Evolutionary conservation across 306 rosid species (phyloP).

Genomic region (Cucurbita maxima): DNA sequence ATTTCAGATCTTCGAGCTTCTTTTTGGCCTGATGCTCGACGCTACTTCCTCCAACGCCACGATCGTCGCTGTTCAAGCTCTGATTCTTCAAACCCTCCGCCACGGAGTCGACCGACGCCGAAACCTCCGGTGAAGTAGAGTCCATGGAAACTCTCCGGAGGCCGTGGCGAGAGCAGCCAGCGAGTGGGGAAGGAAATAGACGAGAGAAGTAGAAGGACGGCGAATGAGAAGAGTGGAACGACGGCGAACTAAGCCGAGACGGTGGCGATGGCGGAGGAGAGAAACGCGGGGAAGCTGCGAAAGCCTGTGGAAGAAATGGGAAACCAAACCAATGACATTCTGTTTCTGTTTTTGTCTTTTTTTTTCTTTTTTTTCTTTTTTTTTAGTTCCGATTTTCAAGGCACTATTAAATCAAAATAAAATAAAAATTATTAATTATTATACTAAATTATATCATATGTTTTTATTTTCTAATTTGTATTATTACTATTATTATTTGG

Average conservation of each 20-base stretch:
- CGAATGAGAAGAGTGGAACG: slow-evolving; percentile 3
- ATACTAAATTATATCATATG: too few species aligned
- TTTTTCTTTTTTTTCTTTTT: background rate
- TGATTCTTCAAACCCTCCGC: slow-evolving; percentile 47
- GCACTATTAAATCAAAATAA: too few species aligned
- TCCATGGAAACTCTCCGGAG: slow-evolving; percentile 34
- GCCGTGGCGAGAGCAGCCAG: slow-evolving; percentile 18
- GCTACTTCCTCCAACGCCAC: background rate
- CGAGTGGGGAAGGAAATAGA: slow-evolving; percentile 1
- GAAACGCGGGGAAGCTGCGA: slow-evolving; percentile 12
- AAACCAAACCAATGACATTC: slow-evolving; percentile 24
- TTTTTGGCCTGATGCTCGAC: background rate
- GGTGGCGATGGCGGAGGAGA: slow-evolving; percentile 15
- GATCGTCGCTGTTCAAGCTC: slow-evolving; percentile 19
- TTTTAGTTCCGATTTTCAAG: background rate
- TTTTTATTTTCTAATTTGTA: too few species aligned
- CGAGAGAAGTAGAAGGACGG: background rate
- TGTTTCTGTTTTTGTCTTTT: background rate
- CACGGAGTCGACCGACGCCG: slow-evolving; percentile 52
- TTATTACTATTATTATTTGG: too few species aligned
- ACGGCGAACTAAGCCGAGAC: slow-evolving; percentile 21
- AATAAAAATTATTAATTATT: too few species aligned
- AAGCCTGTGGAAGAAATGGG: slow-evolving; percentile 32
- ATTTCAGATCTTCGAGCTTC: slow-evolving; percentile 69
- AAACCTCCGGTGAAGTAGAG: slow-evolving; percentile 23